phyloP scores from a whole-genome alignment of 179 eudicot genomes.

The Dionaea muscipula region DNA sequence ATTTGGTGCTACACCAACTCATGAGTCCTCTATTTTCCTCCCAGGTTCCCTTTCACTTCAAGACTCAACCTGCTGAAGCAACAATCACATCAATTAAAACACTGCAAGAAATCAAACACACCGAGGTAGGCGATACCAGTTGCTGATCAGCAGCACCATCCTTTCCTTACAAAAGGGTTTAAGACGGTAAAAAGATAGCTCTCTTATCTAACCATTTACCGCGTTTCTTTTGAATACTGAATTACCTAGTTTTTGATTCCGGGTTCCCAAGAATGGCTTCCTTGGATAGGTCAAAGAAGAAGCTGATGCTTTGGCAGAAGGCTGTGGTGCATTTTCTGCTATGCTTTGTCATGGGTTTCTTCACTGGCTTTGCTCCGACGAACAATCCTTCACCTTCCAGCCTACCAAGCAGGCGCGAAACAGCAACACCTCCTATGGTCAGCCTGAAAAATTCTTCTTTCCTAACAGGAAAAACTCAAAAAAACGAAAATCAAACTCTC shows the following conservation, averaged over 20 bases:
- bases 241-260: neutral
- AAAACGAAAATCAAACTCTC: neutral
- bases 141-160: too few relatives aligned
- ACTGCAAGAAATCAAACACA: too few relatives aligned
- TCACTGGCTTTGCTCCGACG: slow-evolving; percentile 73
- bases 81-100: too few relatives aligned
- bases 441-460: neutral
- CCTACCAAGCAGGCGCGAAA: slow-evolving; percentile 13
- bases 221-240: neutral
- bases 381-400: slow-evolving; percentile 24
- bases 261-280: slow-evolving; percentile 28
- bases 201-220: too few relatives aligned
- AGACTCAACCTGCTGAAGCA: too few relatives aligned
- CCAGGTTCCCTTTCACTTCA: too few relatives aligned
- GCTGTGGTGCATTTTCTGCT: slow-evolving; percentile 58
- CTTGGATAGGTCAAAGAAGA: slow-evolving; percentile 58
- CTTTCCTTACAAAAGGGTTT: too few relatives aligned
- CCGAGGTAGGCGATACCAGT: too few relatives aligned
- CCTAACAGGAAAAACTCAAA: slow-evolving; percentile 17
- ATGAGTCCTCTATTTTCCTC: too few relatives aligned
- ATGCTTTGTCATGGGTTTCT: slow-evolving; percentile 79
- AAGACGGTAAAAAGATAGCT: too few relatives aligned
- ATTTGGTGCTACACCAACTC: too few relatives aligned
- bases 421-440: slow-evolving; percentile 20
- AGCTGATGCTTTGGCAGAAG: slow-evolving; percentile 54